phyloP scores from a whole-genome alignment of 78 protist species.

The slime mould (Dictyostelium discoideum) region DNA sequence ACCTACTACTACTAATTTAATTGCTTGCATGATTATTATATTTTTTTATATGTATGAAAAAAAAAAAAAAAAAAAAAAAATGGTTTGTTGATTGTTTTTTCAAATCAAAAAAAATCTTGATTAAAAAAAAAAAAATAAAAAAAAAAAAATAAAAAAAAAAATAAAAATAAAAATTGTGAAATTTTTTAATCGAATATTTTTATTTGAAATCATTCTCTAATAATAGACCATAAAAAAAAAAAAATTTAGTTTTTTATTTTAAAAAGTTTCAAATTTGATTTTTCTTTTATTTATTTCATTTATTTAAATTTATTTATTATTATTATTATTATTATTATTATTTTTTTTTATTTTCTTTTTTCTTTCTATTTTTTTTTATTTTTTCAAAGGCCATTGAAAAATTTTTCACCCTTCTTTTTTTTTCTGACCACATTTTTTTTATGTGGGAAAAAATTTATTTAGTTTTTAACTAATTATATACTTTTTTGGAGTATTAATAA shows the following conservation, averaged over 20 bases:
- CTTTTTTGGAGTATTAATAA: too few species aligned
- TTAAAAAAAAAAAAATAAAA: background rate
- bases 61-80: background rate
- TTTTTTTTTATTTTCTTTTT: background rate
- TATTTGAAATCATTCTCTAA: background rate
- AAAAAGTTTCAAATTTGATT: background rate
- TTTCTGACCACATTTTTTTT: too few species aligned
- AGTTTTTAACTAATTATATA: too few species aligned
- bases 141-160: background rate
- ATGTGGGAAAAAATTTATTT: too few species aligned
- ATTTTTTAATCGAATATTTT: background rate
- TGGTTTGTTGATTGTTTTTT: background rate
- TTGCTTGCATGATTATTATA: constrained; percentile 76
- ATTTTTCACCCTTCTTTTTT: too few species aligned
- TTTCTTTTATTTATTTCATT: too few species aligned
- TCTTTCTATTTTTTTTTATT: background rate
- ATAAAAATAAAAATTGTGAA: background rate
- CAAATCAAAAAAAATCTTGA: background rate
- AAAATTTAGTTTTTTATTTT: too few species aligned
- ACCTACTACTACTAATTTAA: constrained; percentile 89
- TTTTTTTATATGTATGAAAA: background rate
- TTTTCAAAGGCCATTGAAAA: too few species aligned
- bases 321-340: too few species aligned
- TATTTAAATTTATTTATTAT: too few species aligned
- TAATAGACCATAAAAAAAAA: background rate